Evolutionary conservation across 2,329 filamentous ascomycete genomes (phyloP), one percentile per base, ranked within the genome.

Genomic region (Sporothrix globosa): DNA sequence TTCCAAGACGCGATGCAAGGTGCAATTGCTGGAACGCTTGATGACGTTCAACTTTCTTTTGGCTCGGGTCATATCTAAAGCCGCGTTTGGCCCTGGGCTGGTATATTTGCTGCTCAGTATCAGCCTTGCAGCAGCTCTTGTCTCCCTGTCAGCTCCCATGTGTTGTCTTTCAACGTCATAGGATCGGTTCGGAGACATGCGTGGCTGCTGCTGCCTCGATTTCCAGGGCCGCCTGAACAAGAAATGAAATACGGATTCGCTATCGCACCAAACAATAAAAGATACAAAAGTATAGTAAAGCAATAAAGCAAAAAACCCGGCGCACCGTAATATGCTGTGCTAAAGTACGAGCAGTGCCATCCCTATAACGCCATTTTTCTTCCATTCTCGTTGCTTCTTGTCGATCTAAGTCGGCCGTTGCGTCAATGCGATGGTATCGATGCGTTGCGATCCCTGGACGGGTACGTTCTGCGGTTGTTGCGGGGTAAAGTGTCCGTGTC

Each of bases 301-400:
- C 14, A 60, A 30, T 41, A 60, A 48, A 60, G n/a, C 21, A 7
- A 53, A 44, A 21, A 19, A n/a, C 41, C 63, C 41, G 19, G 52
- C 53, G 34, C 66, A 34, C 60, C 70, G 5, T 54, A 41, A 69
- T 44, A 69, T 58, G 66, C 70, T 67, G 30, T 56, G 41, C 68
- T 56, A 61, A 34, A 13, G 24, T 48, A 30, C 58, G n/a, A 52
- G 58, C 44, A 41, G 68, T 54, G 30, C 41, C 30, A 10, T 53
- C 53, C 66, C 19, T 46, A 19, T n/a, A 65, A 56, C 56, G 65
- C 65, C 69, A 41, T 39, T 66, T 68, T 46, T 66, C n/a, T 44
- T 44, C 41, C 13, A 19, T 39, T 39, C n/a, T 65, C 61, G 5
- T 65, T 46, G 21, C 50, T 10, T 27, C 34, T 44, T 13, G 41